phyloP scores from a whole-genome alignment of 1,284 basidiomycete species.

The Coniophora puteana region DNA sequence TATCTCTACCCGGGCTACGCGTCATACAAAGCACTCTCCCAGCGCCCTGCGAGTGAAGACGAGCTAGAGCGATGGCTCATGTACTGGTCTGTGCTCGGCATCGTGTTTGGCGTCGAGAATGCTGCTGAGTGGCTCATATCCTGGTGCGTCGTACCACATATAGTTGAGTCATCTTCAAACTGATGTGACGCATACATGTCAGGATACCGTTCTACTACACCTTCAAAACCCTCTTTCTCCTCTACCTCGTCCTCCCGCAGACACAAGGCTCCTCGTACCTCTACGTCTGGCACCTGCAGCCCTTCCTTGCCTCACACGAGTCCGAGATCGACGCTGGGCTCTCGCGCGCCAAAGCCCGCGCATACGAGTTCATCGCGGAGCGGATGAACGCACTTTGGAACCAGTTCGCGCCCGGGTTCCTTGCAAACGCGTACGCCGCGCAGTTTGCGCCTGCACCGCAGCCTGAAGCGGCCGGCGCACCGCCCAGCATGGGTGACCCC shows the following conservation, averaged over 20 bases:
- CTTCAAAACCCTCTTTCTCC: conserved; percentile 79
- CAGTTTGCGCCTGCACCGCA: conserved; percentile 17
- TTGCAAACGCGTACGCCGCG: conserved; percentile 33
- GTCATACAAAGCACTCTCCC: conserved; percentile 81
- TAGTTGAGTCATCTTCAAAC: conserved; percentile 6
- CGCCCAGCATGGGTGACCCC: conserved; percentile 49
- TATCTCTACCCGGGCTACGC: conserved; percentile 85
- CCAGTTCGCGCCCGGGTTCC: conserved; percentile 43
- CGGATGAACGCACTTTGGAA: conserved; percentile 61
- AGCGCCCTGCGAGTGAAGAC: conserved; percentile 72
- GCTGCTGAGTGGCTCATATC: conserved; percentile 80
- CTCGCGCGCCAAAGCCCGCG: conserved; percentile 53
- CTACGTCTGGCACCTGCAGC: conserved; percentile 73
- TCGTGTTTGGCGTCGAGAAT: conserved; percentile 70
- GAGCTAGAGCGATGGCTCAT: conserved; percentile 85
- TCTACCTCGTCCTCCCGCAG: conserved; percentile 89
- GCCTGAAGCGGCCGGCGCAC: conserved; percentile 30
- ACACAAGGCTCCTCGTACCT: conserved; percentile 81
- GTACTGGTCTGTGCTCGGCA: conserved; percentile 87
- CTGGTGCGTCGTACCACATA: conserved; percentile 48
- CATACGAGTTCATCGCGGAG: conserved; percentile 64
- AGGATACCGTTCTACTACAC: conserved; percentile 90
- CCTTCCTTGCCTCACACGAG: conserved; percentile 78
- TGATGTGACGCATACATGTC: conserved; percentile 12
- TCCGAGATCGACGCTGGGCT: conserved; percentile 76